A percentile compares a stretch with the other conserved stretches of the same genome.
Evolutionary conservation across 805 yeast genomes (phyloP).

Genomic region (Cyberlindnera mycetangii): DNA sequence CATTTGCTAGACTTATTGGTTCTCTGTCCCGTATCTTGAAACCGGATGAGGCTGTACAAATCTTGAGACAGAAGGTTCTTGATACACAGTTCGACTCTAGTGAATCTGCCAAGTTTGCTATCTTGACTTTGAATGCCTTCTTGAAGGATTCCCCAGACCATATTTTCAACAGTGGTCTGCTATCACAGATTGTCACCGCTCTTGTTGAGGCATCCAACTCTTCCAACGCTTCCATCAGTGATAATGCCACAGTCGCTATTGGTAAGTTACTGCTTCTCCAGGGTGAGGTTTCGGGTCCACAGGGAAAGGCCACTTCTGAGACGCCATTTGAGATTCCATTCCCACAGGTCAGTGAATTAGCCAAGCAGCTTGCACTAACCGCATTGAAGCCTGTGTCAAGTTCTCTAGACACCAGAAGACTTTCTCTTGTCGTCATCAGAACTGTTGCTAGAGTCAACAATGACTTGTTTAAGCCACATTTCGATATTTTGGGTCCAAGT

Average conservation of each 20-base stretch:
- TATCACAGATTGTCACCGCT: conserved; percentile 47
- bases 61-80: conserved; percentile 59
- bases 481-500: conserved; percentile 61
- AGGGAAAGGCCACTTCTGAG: conserved; percentile 26
- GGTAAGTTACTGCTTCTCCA: conserved; percentile 71
- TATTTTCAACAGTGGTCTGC: conserved; percentile 50
- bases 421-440: conserved; percentile 71
- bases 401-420: conserved; percentile 75
- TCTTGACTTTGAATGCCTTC: conserved; percentile 75
- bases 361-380: conserved; percentile 47
- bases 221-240: conserved; percentile 53
- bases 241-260: conserved; percentile 72
- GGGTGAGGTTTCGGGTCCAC: conserved; percentile 39
- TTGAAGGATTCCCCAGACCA: conserved; percentile 72
- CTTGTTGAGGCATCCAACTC: conserved; percentile 43
- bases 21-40: conserved; percentile 67
- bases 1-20: conserved; percentile 78
- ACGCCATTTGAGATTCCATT: conserved; percentile 40
- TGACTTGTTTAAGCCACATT: conserved; percentile 48
- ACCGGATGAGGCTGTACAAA: conserved; percentile 57
- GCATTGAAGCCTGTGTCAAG: conserved; percentile 53
- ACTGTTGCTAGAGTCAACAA: conserved; percentile 67
- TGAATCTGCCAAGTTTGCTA: conserved; percentile 56
- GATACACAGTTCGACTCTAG: conserved; percentile 39
- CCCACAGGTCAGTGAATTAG: conserved; percentile 40